Percentiles rank a stretch among this genome's conserved stretches.
These are phyloP conservation scores for Holtermannia corniformis DNA, from an alignment of 768 basidiomycete genomes.

Conservation along the genomic window DNA sequence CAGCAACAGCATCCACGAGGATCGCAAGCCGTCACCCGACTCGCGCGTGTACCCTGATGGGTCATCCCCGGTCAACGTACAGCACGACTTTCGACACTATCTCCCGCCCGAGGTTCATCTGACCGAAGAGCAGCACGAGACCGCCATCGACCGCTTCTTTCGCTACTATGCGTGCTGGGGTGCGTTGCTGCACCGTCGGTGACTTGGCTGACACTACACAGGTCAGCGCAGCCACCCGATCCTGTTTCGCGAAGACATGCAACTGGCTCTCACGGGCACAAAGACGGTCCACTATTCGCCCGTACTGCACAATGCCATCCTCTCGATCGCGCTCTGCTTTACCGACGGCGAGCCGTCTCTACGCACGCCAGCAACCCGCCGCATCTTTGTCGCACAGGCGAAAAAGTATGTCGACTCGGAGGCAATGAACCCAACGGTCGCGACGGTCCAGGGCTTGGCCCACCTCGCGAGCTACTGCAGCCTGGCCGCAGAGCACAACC, in stretches of 20 bases:
- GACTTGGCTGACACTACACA: neutral
- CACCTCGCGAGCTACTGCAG: constrained; percentile 45
- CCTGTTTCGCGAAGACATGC: constrained; percentile 21
- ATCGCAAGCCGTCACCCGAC: neutral
- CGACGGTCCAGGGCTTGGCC: constrained; percentile 44
- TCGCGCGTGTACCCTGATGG: no score
- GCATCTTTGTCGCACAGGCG: constrained; percentile 42
- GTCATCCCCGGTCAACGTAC: no score
- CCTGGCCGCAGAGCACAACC: constrained; percentile 43
- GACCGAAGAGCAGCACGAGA: constrained; percentile 22
- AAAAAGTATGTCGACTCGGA: constrained; percentile 44
- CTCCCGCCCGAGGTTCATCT: constrained; percentile 20
- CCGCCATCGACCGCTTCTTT: constrained; percentile 28
- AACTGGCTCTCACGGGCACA: constrained; percentile 9
- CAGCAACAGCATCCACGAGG: constrained; percentile 11
- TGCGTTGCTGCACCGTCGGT: constrained; percentile 4
- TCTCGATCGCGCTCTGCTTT: constrained; percentile 46
- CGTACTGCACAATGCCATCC: constrained; percentile 60
- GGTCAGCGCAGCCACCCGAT: constrained; percentile 19
- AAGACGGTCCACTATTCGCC: constrained; percentile 53
- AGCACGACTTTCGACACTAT: constrained; percentile 14
- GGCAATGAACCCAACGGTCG: constrained; percentile 44
- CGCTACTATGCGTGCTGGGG: constrained; percentile 32
- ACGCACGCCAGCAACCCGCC: constrained; percentile 32
- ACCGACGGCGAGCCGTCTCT: constrained; percentile 43